These are phyloP conservation scores for Mycena belliarum DNA, from an alignment of 768 basidiomycete species.

Conservation along the genomic window DNA sequence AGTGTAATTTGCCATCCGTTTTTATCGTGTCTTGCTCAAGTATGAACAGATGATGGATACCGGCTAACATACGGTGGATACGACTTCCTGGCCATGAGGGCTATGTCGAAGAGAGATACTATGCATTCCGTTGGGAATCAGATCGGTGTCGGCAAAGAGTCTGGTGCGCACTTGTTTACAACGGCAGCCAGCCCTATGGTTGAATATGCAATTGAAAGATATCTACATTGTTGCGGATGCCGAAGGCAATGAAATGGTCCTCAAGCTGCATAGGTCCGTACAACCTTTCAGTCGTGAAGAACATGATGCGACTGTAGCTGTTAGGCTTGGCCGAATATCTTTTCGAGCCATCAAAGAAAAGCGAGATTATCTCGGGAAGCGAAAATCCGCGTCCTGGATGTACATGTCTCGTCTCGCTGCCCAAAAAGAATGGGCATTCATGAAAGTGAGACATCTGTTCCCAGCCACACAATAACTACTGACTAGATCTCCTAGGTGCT, in stretches of 20 bases:
- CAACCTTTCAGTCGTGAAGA: background rate
- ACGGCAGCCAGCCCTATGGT: background rate
- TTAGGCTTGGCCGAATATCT: constrained; percentile 92
- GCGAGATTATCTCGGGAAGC: constrained; percentile 92
- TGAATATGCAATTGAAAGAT: constrained; percentile 48
- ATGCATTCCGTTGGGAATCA: constrained; percentile 94
- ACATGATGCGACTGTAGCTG: constrained; percentile 2
- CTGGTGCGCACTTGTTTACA: constrained; percentile 53
- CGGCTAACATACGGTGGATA: constrained; percentile 98
- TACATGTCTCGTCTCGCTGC: constrained; percentile 97
- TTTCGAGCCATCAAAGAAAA: constrained; percentile 97
- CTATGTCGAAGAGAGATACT: constrained; percentile 86
- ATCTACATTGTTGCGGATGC: constrained; percentile 88
- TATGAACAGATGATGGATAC: constrained; percentile 81
- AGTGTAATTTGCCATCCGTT: constrained; percentile 58
- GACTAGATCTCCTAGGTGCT: constrained; percentile 64
- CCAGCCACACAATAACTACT: background rate
- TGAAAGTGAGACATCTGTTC: constrained; percentile 78
- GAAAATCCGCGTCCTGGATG: constrained; percentile 98
- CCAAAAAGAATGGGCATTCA: constrained; percentile 97
- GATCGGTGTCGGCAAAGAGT: constrained; percentile 98
- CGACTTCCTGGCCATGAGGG: constrained; percentile 92
- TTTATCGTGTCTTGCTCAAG: constrained; percentile 4
- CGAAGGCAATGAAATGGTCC: constrained; percentile 82
- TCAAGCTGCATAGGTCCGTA: constrained; percentile 89